Conservation (phyloP, 345 rosid genomes). For the Eucalyptus marginata region DNA sequence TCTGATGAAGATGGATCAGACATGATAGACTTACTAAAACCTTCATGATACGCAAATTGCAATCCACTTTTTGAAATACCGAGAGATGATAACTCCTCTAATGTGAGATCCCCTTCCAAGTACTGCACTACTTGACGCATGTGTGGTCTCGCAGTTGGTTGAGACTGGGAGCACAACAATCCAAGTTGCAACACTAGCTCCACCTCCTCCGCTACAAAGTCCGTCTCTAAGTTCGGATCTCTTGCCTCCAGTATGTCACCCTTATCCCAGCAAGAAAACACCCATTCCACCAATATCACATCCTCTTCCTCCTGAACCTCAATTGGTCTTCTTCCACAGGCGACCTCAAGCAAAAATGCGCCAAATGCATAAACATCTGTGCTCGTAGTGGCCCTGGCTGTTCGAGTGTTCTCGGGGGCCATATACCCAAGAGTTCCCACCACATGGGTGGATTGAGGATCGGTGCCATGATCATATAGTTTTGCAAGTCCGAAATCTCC, state of each 20-base stretch:
- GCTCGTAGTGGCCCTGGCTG: too few species aligned
- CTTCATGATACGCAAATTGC: not conserved
- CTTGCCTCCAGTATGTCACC: not conserved
- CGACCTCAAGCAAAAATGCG: too few species aligned
- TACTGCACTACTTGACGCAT: not conserved
- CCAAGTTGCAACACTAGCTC: not conserved
- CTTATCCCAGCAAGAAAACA: too few species aligned
- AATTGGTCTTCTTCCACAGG: too few species aligned
- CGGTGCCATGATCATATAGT: too few species aligned
- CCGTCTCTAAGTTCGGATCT: not conserved
- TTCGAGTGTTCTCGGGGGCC: too few species aligned
- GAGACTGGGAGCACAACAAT: not conserved
- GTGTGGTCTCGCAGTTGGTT: not conserved
- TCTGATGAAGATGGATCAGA: too few species aligned
- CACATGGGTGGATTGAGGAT: too few species aligned
- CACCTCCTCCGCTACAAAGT: not conserved
- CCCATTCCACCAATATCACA: not conserved
- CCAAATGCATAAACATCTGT: too few species aligned
- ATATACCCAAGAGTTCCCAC: too few species aligned
- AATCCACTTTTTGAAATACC: not conserved
- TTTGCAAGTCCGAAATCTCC: too few species aligned
- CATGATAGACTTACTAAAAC: not conserved
- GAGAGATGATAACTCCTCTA: not conserved
- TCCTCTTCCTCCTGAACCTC: constrained; percentile 1
- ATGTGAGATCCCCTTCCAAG: not conserved